phyloP scores from a whole-genome alignment of 768 basidiomycete genomes.

The Hortiboletus campestris region DNA sequence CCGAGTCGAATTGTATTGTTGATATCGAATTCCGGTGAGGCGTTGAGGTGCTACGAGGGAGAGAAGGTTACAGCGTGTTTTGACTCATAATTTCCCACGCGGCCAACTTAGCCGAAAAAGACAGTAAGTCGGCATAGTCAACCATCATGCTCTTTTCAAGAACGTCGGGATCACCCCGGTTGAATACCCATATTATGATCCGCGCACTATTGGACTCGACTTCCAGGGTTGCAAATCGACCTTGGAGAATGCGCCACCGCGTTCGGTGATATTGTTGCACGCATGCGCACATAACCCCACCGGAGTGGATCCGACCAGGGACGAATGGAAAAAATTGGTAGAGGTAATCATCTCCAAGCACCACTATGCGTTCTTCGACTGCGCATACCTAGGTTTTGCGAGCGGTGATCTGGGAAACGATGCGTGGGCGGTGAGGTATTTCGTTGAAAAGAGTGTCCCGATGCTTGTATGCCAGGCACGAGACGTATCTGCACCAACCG shows the following conservation, averaged over 20 bases:
- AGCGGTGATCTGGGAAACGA: constrained; percentile 90
- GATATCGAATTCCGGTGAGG: no score
- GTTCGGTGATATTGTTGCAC: constrained; percentile 88
- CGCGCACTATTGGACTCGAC: constrained; percentile 85
- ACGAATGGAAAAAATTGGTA: constrained; percentile 82
- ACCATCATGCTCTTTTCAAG: constrained; percentile 63
- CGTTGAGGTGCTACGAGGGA: no score
- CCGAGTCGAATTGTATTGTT: no score
- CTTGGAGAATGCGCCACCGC: constrained; percentile 61
- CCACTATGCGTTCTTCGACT: constrained; percentile 93
- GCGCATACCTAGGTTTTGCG: constrained; percentile 96
- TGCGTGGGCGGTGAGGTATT: constrained; percentile 88
- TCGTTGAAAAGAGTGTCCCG: constrained; percentile 70
- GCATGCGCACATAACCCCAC: constrained; percentile 98
- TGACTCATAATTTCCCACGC: no score
- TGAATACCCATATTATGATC: constrained; percentile 91
- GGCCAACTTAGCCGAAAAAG: no score
- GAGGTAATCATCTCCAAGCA: constrained; percentile 65
- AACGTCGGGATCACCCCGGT: constrained; percentile 87
- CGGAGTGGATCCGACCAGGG: constrained; percentile 87
- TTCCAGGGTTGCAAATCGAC: constrained; percentile 62
- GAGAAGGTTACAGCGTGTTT: no score
- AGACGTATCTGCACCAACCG: not conserved
- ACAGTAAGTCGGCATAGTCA: no score
- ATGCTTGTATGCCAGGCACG: constrained; percentile 84